Evolutionary conservation across 208 protist genomes (phyloP), one percentile per base, ranked within the genome.

Genomic region (Acanthamoeba royreba): DNA sequence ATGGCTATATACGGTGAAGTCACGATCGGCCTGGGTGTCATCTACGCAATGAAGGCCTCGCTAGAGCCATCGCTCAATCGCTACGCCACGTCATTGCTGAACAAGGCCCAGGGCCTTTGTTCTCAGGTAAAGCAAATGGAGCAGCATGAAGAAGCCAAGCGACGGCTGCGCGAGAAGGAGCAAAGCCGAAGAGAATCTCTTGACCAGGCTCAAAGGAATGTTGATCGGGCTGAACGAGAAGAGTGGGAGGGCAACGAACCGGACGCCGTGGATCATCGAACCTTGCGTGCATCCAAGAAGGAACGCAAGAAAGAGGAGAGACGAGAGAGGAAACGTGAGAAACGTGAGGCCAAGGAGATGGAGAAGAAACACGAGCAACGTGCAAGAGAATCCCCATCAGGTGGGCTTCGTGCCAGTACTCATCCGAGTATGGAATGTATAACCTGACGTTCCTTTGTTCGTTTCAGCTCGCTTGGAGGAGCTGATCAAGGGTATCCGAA

Each of bases 1-100:
- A 83, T 83, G 72, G 72, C 45, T 19, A 43, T 83, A 43, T 83
- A 53, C 19, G 72, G 72, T 1, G 72, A 83, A 43, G 42, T 83
- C 25, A 83, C 38, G 42, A 83, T 83, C 35, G 72, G 72, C 42
- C 72, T 83, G 35, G 72, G 72, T 31, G 72, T 83, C 8, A 33
- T 52, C 72, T 83, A 83, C 43, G 72, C 72, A 0, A 83, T 83
- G 72, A 83, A 83, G 72, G 72, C 72, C 72, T 83, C 72, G 22
- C 72, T 83, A 7, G 72, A 83, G 72, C 72, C 72, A 38, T 83
- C 72, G 0, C 72, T 83, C 25, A 83, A 46, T 3, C 72, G 42
- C 5, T 43, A 83, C 42, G 72, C 72, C 35, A 83, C 72, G 43
- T 83, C 72, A 0, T n/a, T 83, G 1, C 72, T 83, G 42, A 83